Percentiles rank a stretch among this genome's conserved stretches.
phyloP scores from a whole-genome alignment of 129 eudicot species.

The Rutidosis leptorrhynchoides region DNA sequence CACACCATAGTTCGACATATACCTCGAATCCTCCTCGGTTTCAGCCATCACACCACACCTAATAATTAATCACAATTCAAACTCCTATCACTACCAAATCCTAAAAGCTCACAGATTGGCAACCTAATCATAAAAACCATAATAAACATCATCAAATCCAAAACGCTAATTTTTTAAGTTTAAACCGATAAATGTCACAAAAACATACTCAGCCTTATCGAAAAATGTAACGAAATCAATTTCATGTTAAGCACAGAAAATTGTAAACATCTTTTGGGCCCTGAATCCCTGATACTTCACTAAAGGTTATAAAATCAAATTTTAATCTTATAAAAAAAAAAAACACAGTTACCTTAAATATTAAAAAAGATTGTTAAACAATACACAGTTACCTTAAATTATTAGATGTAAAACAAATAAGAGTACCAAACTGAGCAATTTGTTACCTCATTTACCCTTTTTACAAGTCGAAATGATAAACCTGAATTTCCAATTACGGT shows the following conservation, averaged over 20 bases:
- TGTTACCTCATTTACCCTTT: neutral
- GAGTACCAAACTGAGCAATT: neutral
- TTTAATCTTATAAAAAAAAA: no score
- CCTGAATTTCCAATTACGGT: neutral
- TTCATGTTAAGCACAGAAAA: neutral
- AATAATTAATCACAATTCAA: neutral
- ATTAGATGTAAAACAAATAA: no score
- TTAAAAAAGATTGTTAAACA: no score
- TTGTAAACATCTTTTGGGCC: neutral
- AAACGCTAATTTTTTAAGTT: neutral
- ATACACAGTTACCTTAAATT: neutral
- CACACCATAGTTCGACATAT: constrained; percentile 29
- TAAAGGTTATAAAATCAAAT: neutral
- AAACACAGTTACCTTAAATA: neutral
- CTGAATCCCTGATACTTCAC: neutral
- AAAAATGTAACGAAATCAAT: neutral
- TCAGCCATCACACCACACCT: constrained; percentile 46
- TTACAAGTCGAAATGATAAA: neutral
- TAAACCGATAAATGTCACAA: neutral
- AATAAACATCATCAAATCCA: neutral
- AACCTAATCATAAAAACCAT: neutral
- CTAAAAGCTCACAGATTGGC: neutral
- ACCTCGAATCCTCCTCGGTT: constrained; percentile 39
- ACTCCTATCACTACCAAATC: neutral
- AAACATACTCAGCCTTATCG: neutral